These are phyloP conservation scores for Taiwanofungus camphoratus DNA, from an alignment of 1,284 basidiomycete genomes.

Conservation along the genomic window DNA sequence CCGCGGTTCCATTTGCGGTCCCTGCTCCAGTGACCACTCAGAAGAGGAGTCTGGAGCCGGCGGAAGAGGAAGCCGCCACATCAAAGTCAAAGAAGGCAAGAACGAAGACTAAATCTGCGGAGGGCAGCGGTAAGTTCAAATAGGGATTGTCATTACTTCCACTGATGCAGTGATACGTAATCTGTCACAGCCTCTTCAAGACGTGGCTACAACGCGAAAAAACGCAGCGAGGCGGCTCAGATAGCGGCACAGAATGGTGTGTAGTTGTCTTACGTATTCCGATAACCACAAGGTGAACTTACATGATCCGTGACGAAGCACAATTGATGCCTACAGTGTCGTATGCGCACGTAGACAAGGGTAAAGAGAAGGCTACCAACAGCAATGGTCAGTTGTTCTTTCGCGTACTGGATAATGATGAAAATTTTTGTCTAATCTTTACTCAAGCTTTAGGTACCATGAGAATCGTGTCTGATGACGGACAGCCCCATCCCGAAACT, in stretches of 20 bases:
- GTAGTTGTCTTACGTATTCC: constrained; percentile 17
- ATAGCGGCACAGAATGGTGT: constrained; percentile 40
- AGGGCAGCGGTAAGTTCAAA: constrained; percentile 26
- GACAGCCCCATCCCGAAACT: constrained; percentile 16
- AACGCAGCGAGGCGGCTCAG: constrained; percentile 59
- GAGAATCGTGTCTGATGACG: constrained; percentile 22
- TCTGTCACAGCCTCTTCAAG: constrained; percentile 40
- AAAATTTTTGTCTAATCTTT: neutral
- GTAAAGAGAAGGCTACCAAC: constrained; percentile 35
- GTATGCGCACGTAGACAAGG: constrained; percentile 31
- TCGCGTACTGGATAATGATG: neutral
- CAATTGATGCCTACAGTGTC: constrained; percentile 42
- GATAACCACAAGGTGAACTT: constrained; percentile 8
- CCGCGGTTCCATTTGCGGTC: constrained; percentile 18
- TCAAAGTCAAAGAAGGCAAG: constrained; percentile 38
- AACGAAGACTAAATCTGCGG: constrained; percentile 31
- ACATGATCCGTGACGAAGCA: constrained; percentile 28
- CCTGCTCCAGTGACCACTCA: constrained; percentile 26
- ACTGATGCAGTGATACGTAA: constrained; percentile 9
- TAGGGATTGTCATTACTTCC: constrained; percentile 6
- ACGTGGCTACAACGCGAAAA: constrained; percentile 61
- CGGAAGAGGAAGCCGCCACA: constrained; percentile 30
- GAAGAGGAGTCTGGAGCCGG: constrained; percentile 33
- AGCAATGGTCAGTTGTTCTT: constrained; percentile 30
- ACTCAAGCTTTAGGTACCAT: constrained; percentile 11